Base-by-base conservation (phyloP, 2,329 filamentous ascomycete genomes). In the Byssothecium circinans region DNA sequence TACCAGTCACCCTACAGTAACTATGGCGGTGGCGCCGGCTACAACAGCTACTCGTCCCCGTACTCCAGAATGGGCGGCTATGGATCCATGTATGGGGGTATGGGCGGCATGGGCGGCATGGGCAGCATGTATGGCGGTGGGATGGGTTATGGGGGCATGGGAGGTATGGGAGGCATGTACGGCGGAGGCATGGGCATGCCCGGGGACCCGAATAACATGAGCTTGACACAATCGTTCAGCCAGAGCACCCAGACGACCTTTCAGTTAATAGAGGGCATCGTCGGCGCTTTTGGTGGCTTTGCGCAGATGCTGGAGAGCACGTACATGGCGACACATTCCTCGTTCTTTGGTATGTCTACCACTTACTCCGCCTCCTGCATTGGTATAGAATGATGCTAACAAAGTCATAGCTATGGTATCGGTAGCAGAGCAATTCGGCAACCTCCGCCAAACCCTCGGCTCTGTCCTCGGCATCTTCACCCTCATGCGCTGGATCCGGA, bases 291-390 rank as follows among this genome's bases (percentile, higher is more conserved):
- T 77, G 91, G 91, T 17, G 94, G 95, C 0, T 97, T 99, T 68
- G 90, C 95, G 11, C 94, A 99, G 77, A 99, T 99, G 94, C 81
- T 99, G 22, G 94, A 99, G 75, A 97, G 94, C 77, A 97, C 94
- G 10, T 99, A 96, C 65, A 99, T 99, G 95, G 94, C 95, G 23
- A 99, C 94, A 0, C 94, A 99, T 73, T 96, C 91, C 5, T 96
- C 90, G 44, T 99, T 99, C 74, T 99, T 97, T 65, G 91, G 91
- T 96, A 81, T 64, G 87, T 74, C 12, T 20, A 12, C 19, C 19
- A 10, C 5, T 35, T 41, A n/a, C n/a, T n/a, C n/a, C n/a, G n/a
- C n/a, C n/a, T n/a, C n/a, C n/a, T n/a, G n/a, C n/a, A n/a, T 33
- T 17, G 7, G 1, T 14, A 10, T 6, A 3, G 27, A 32, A 5